A percentile compares a stretch with the other conserved stretches of the same genome.
These are phyloP conservation scores for Aspergillaceae sp. DNA, from an alignment of 2,329 filamentous ascomycete genomes.

Conservation along the genomic window DNA sequence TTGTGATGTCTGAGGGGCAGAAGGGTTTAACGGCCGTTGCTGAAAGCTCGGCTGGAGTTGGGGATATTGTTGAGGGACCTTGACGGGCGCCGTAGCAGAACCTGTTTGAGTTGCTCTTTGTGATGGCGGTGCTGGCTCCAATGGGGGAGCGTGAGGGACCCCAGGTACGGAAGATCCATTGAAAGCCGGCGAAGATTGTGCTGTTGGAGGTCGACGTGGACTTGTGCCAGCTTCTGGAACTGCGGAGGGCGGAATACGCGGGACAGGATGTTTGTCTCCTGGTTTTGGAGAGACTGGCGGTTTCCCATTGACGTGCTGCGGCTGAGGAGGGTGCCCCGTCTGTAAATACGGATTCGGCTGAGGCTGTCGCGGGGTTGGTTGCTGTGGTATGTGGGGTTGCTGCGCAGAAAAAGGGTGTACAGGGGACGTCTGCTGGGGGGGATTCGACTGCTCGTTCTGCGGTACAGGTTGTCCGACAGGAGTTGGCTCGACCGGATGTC, in stretches of 20 bases:
- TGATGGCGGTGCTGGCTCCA: constrained; percentile 1
- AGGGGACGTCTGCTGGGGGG: not conserved
- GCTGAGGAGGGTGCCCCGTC: constrained; percentile 7
- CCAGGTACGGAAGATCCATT: constrained; percentile 12
- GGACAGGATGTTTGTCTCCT: constrained; percentile 2
- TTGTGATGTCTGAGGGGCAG: constrained; percentile 23
- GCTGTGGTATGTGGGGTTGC: constrained; percentile 3
- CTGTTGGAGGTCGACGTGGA: constrained; percentile 14
- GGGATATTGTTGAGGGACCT: constrained; percentile 13
- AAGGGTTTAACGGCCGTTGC: constrained; percentile 28
- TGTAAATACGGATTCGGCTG: constrained; percentile 6
- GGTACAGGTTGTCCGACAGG: constrained; percentile 3
- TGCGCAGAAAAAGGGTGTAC: not conserved
- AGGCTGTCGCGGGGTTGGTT: not conserved
- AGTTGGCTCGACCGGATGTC: constrained; percentile 3
- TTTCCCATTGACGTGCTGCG: constrained; percentile 14
- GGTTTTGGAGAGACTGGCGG: constrained; percentile 12
- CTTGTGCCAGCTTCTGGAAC: constrained; percentile 13
- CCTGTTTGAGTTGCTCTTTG: constrained; percentile 8
- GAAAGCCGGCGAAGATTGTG: constrained; percentile 11
- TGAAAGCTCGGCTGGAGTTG: constrained; percentile 27
- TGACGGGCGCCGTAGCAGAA: constrained; percentile 8
- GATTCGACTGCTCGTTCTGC: constrained; percentile 5
- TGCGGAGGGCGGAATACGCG: constrained; percentile 10
- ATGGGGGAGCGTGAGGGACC: constrained; percentile 9